Percentiles rank a stretch among this genome's conserved stretches.
Evolutionary conservation across 176 grass and related monocot genomes (phyloP).

Genomic region (Tillandsia fasciculata): DNA sequence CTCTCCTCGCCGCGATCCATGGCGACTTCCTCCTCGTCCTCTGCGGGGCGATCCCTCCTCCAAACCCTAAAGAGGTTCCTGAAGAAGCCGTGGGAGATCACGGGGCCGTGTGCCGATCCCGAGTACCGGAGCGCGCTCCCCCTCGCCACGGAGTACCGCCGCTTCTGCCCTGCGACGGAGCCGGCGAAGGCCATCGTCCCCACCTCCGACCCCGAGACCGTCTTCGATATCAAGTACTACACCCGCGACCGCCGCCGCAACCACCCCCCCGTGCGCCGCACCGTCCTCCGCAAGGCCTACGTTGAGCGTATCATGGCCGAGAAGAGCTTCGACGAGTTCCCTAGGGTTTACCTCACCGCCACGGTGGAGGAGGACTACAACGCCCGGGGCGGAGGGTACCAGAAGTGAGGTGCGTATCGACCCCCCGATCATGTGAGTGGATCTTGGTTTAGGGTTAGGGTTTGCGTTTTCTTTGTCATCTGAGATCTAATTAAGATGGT

Average conservation of each 20-base stretch:
- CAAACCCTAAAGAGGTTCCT: constrained; percentile 64
- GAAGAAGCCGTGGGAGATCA: constrained; percentile 98
- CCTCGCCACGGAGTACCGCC: constrained; percentile 52
- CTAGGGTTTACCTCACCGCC: constrained; percentile 45
- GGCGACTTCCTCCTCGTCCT: constrained; percentile 4
- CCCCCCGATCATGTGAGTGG: neutral
- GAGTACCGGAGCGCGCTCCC: constrained; percentile 63
- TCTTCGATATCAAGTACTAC: constrained; percentile 94
- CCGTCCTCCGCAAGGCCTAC: constrained; percentile 68
- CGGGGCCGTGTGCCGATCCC: constrained; percentile 69
- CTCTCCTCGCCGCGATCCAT: too few species aligned
- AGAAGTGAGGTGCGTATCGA: constrained; percentile 46
- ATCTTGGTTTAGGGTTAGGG: constrained; percentile 14
- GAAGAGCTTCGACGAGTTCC: constrained; percentile 84
- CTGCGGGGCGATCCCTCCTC: constrained; percentile 41
- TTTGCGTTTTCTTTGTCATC: neutral
- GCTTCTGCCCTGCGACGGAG: constrained; percentile 52
- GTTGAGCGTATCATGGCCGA: constrained; percentile 72
- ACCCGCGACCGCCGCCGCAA: constrained; percentile 56
- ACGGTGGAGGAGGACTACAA: constrained; percentile 60
- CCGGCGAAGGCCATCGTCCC: constrained; percentile 40
- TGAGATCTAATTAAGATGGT: neutral
- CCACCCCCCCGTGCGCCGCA: constrained; percentile 68
- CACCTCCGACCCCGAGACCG: constrained; percentile 66
- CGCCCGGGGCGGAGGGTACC: constrained; percentile 64